Conservation (phyloP, 2,329 filamentous ascomycete genomes). For the Arthroderma uncinatum region DNA sequence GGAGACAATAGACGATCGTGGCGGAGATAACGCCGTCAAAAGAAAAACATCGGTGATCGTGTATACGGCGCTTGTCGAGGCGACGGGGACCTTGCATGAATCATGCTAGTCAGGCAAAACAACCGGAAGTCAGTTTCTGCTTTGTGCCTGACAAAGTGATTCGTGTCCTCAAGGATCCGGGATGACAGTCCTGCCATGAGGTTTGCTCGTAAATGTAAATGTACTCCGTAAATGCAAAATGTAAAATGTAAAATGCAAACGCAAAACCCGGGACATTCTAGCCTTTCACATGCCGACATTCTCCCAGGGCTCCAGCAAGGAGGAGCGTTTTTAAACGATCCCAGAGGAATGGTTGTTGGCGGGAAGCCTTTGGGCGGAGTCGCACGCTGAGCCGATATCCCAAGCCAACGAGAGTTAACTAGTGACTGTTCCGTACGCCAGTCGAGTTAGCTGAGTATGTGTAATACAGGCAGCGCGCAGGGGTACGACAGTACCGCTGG, state of each 20-base stretch:
- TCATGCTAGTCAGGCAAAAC: background rate
- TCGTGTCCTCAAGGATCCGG: background rate
- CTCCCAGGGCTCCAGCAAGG: background rate
- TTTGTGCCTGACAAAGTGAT: background rate
- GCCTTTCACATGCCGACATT: conserved; percentile 3
- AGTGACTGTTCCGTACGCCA: background rate
- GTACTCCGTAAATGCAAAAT: background rate
- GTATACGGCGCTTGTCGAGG: conserved; percentile 1
- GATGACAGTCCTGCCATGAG: background rate
- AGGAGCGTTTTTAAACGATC: background rate
- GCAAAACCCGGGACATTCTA: background rate
- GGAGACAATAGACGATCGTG: background rate
- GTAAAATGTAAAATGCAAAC: background rate
- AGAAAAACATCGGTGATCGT: background rate
- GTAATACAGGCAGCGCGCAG: conserved; percentile 1
- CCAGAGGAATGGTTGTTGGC: conserved; percentile 4
- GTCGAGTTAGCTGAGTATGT: background rate
- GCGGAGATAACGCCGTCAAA: background rate
- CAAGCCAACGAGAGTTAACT: background rate
- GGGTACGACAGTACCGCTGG: background rate
- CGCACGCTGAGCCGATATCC: background rate
- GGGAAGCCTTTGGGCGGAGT: conserved; percentile 1
- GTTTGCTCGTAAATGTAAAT: too few relatives aligned
- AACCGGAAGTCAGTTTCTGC: background rate
- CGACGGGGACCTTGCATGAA: background rate